Percentiles rank a stretch among this genome's conserved stretches.
Conservation (phyloP, 1,284 basidiomycete species). For the Porogramme epimiltina region DNA sequence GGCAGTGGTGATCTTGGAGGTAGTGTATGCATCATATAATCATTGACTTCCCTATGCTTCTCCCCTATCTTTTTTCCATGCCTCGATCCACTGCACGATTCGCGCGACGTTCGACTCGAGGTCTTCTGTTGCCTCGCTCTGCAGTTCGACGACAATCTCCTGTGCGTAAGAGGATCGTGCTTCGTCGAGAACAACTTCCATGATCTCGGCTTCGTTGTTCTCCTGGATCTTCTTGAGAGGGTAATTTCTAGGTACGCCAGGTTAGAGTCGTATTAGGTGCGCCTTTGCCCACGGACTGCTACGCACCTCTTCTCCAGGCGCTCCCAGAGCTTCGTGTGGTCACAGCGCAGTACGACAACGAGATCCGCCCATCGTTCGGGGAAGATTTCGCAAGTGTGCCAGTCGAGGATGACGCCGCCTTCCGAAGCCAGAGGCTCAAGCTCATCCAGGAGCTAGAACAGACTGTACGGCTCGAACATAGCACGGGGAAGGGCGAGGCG, state of each 20-base stretch:
- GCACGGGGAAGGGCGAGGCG: conserved; percentile 12
- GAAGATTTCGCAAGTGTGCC: conserved; percentile 95
- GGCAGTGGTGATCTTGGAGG: background rate
- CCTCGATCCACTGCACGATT: conserved; percentile 83
- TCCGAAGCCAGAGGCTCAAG: conserved; percentile 70
- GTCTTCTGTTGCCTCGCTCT: conserved; percentile 79
- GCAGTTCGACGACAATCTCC: conserved; percentile 87
- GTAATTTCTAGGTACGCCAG: conserved; percentile 65
- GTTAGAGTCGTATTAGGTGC: too few species aligned
- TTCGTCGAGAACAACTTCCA: conserved; percentile 91
- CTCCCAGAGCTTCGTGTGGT: conserved; percentile 91
- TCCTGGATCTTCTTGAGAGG: conserved; percentile 94
- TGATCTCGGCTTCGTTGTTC: conserved; percentile 98
- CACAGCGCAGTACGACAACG: conserved; percentile 91
- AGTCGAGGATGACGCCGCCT: conserved; percentile 91
- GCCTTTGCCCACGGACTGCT: background rate
- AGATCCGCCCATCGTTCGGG: conserved; percentile 97
- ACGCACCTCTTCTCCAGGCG: conserved; percentile 89
- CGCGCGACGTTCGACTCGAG: conserved; percentile 86
- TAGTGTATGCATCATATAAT: conserved; percentile 4
- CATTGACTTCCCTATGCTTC: conserved; percentile 5
- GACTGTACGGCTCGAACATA: conserved; percentile 16
- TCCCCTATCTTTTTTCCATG: conserved; percentile 65
- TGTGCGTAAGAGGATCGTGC: conserved; percentile 83
- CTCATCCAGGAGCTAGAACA: conserved; percentile 78